Conservation (phyloP, 805 yeast species). For the Sugiyamaella smithiae region DNA sequence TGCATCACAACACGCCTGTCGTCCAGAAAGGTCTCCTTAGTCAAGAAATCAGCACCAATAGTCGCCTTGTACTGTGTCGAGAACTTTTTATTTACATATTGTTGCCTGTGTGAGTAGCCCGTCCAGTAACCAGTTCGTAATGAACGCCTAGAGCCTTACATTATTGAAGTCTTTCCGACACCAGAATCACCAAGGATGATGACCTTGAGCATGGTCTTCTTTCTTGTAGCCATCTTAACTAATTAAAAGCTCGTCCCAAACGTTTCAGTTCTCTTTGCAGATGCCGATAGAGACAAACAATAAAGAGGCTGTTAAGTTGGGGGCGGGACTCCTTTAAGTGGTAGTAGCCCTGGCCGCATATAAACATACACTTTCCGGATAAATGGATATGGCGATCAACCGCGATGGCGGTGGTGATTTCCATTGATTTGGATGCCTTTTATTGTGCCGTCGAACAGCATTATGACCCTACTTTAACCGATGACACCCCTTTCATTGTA, state of each 20-base stretch:
- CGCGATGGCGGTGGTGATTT: constrained; percentile 20
- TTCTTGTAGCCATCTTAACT: constrained; percentile 20
- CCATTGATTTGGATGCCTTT: constrained; percentile 35
- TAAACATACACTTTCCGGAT: background rate
- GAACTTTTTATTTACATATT: constrained; percentile 91
- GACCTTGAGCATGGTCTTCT: constrained; percentile 55
- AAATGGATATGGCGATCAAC: background rate
- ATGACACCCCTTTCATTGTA: constrained; percentile 30
- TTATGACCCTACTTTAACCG: constrained; percentile 27
- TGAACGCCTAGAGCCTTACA: constrained; percentile 41
- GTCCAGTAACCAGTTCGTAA: background rate
- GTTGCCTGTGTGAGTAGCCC: constrained; percentile 47
- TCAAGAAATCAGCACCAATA: constrained; percentile 94
- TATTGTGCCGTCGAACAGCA: constrained; percentile 36
- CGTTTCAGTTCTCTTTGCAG: too few species aligned
- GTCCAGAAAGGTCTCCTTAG: constrained; percentile 85
- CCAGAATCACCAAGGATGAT: constrained; percentile 96
- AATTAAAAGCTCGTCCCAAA: background rate
- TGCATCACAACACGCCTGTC: constrained; percentile 72
- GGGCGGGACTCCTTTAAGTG: background rate
- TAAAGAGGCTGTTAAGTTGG: too few species aligned
- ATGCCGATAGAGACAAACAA: too few species aligned
- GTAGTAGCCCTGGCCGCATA: background rate
- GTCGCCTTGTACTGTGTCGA: constrained; percentile 96
- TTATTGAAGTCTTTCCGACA: constrained; percentile 93